Percentiles rank a stretch among this genome's conserved stretches.
Conservation (phyloP, 768 basidiomycete species). For the Russula emetica region DNA sequence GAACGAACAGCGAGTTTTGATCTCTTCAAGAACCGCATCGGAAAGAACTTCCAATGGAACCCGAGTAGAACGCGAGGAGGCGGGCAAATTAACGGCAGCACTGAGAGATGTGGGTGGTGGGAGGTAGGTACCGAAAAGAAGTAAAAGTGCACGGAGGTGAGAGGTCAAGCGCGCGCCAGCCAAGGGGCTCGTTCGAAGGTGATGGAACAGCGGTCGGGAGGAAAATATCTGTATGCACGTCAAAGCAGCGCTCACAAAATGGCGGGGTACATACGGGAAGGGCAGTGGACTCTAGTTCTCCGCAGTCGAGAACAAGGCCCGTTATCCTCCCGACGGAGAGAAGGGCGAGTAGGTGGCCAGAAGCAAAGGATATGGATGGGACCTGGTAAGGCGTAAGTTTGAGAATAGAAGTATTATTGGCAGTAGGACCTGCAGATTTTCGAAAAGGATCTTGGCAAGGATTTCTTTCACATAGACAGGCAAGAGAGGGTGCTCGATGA, state of each 20-base stretch:
- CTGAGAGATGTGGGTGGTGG: slow-evolving; percentile 73
- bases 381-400: slow-evolving; percentile 48
- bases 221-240: slow-evolving; percentile 69
- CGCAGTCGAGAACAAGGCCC: slow-evolving; percentile 90
- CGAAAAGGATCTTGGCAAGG: slow-evolving; percentile 81
- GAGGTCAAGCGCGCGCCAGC: slow-evolving; percentile 79
- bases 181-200: slow-evolving; percentile 77
- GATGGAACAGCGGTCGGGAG: slow-evolving; percentile 80
- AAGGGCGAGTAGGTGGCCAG: slow-evolving; percentile 80
- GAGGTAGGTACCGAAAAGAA: slow-evolving; percentile 79
- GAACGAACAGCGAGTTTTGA: slow-evolving; percentile 87
- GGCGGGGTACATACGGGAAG: slow-evolving; percentile 63
- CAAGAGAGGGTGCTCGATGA: slow-evolving; percentile 86
- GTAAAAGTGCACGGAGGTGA: slow-evolving; percentile 76
- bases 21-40: slow-evolving; percentile 78
- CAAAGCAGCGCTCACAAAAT: slow-evolving; percentile 3
- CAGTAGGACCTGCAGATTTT: slow-evolving; percentile 71
- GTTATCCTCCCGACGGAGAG: slow-evolving; percentile 86
- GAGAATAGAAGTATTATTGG: neutral
- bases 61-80: slow-evolving; percentile 55
- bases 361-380: slow-evolving; percentile 90
- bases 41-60: slow-evolving; percentile 80
- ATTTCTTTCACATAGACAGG: slow-evolving; percentile 85
- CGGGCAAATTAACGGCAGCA: slow-evolving; percentile 57
- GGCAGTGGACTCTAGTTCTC: slow-evolving; percentile 84